phyloP scores from a whole-genome alignment of 306 rosid genomes.

The Ormosia semicastrata region DNA sequence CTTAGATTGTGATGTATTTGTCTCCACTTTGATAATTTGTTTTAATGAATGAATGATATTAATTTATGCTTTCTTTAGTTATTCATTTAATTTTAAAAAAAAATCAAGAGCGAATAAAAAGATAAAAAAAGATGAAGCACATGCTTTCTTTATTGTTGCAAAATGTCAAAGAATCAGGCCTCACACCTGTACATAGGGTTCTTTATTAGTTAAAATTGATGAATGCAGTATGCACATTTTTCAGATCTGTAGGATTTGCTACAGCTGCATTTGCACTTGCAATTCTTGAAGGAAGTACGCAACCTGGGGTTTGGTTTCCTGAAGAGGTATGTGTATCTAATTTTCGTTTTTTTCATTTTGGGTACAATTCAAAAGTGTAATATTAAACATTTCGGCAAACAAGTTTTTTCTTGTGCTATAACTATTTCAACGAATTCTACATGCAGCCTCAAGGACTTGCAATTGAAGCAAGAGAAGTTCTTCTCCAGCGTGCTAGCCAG shows the following conservation, averaged over 20 bases:
- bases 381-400: background rate
- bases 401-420: constrained; percentile 11
- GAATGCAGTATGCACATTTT: constrained; percentile 11
- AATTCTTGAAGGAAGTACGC: constrained; percentile 86
- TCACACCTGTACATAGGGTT: background rate
- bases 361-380: background rate
- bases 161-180: background rate
- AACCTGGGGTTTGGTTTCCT: constrained; percentile 98
- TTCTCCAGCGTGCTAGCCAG: constrained; percentile 80
- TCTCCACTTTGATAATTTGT: background rate
- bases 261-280: constrained; percentile 89
- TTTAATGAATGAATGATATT: background rate
- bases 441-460: constrained; percentile 82
- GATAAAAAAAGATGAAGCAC: background rate
- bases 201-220: constrained; percentile 11
- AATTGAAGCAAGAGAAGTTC: constrained; percentile 81
- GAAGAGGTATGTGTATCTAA: constrained; percentile 66
- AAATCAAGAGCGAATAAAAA: background rate
- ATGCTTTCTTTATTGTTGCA: background rate
- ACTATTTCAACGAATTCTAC: constrained; percentile 20
- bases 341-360: background rate
- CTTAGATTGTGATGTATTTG: background rate
- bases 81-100: too few species aligned
- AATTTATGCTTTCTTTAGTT: background rate
- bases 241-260: constrained; percentile 77